A percentile compares a stretch with the other conserved stretches of the same genome.
These are phyloP conservation scores for Coemansia sp. DNA, from an alignment of 192 early-diverging fungal genomes.

Conservation along the genomic window DNA sequence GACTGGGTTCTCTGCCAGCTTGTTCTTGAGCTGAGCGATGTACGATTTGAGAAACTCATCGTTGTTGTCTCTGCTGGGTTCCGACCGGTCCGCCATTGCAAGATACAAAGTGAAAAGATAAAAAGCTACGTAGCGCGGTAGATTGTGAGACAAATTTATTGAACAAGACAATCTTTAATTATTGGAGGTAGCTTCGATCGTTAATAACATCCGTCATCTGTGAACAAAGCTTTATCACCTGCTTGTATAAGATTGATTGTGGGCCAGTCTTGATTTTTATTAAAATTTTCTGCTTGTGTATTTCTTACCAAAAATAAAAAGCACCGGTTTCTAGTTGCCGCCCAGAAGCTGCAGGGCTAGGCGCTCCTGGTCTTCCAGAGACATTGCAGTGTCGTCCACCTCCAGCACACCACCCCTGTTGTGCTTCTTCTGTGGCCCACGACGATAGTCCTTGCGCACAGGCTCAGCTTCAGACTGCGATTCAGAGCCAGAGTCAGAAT, in stretches of 20 bases:
- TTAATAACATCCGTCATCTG: no score
- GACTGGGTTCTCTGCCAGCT: slow-evolving; percentile 26
- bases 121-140: no score
- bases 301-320: neutral
- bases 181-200: no score
- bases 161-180: no score
- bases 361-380: slow-evolving; percentile 53
- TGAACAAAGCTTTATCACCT: no score
- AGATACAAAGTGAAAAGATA: no score
- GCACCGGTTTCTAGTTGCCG: slow-evolving; percentile 4
- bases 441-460: neutral
- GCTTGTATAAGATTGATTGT: no score
- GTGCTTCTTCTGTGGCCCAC: slow-evolving; percentile 8
- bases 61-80: slow-evolving; percentile 17
- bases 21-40: slow-evolving; percentile 31
- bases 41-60: slow-evolving; percentile 46
- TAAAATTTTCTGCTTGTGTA: neutral
- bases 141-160: no score
- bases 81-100: neutral
- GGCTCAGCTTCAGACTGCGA: slow-evolving; percentile 6
- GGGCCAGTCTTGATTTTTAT: neutral
- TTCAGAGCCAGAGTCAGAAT: slow-evolving; percentile 43
- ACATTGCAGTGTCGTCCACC: slow-evolving; percentile 42
- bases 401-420: slow-evolving; percentile 29
- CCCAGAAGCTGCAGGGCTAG: slow-evolving; percentile 52